Conservation (phyloP, 768 basidiomycete species). For the Termitomyces sp. region DNA sequence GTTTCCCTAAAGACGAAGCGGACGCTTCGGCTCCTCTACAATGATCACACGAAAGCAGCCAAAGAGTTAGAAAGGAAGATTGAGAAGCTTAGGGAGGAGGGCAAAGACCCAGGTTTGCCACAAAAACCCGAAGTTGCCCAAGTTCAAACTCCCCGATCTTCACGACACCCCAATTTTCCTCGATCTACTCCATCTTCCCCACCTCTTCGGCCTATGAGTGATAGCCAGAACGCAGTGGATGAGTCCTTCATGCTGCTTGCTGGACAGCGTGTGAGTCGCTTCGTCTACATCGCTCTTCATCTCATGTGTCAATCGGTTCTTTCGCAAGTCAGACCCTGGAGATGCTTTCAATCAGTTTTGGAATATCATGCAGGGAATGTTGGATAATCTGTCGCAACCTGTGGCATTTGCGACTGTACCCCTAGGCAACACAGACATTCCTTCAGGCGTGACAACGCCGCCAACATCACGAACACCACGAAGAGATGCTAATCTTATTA, state of each 20-base stretch:
- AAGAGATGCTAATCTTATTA: conserved; percentile 55
- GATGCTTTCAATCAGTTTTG: conserved; percentile 90
- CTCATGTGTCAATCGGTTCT: conserved; percentile 7
- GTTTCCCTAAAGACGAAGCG: conserved; percentile 62
- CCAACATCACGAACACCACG: conserved; percentile 28
- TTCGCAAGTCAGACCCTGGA: conserved; percentile 66
- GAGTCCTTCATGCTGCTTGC: conserved; percentile 87
- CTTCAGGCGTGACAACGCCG: conserved; percentile 27
- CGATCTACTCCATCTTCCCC: conserved; percentile 48
- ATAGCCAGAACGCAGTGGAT: conserved; percentile 67
- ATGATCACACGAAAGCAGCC: conserved; percentile 68
- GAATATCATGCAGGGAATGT: conserved; percentile 83
- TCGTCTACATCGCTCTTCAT: conserved; percentile 10
- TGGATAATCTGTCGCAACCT: conserved; percentile 83
- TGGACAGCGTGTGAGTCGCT: conserved; percentile 64
- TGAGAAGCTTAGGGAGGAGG: conserved; percentile 69
- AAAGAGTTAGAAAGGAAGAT: conserved; percentile 74
- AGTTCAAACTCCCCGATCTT: conserved; percentile 26
- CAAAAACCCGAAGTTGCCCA: conserved; percentile 49
- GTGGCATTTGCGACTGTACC: conserved; percentile 84
- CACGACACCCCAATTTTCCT: conserved; percentile 29
- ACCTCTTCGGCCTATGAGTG: conserved; percentile 44
- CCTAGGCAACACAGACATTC: conserved; percentile 44
- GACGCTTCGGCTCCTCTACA: conserved; percentile 72
- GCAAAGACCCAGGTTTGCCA: conserved; percentile 72